These are phyloP conservation scores for Saussurea involucrata DNA, from an alignment of 129 eudicot genomes.

Conservation along the genomic window DNA sequence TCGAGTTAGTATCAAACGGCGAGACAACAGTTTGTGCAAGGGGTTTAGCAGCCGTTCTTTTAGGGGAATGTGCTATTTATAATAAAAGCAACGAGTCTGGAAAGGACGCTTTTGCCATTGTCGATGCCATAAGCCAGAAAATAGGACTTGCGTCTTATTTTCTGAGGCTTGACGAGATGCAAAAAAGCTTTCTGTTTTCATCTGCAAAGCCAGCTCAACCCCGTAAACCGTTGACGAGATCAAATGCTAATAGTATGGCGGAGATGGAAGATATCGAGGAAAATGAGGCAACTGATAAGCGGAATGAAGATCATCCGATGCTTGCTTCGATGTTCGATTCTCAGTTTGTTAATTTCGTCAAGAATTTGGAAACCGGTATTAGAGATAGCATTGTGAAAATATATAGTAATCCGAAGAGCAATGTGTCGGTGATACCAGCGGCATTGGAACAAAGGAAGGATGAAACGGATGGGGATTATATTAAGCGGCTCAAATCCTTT, in stretches of 20 bases:
- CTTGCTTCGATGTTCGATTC: slow-evolving; percentile 68
- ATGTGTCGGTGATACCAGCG: slow-evolving; percentile 89
- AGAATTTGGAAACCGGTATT: slow-evolving; percentile 55
- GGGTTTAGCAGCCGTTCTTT: slow-evolving; percentile 79
- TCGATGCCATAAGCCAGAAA: slow-evolving; percentile 84
- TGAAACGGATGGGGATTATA: slow-evolving; percentile 68
- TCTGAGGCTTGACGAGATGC: slow-evolving; percentile 80
- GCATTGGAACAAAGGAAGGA: slow-evolving; percentile 67
- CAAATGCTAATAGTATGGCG: slow-evolving; percentile 79
- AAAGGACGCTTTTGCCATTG: slow-evolving; percentile 73
- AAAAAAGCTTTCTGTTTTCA: slow-evolving; percentile 64
- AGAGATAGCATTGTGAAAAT: slow-evolving; percentile 67
- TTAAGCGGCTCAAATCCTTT: slow-evolving; percentile 64
- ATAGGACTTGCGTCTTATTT: slow-evolving; percentile 75
- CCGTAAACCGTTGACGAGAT: slow-evolving; percentile 70
- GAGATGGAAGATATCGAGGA: slow-evolving; percentile 79
- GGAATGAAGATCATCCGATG: slow-evolving; percentile 66
- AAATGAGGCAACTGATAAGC: slow-evolving; percentile 38
- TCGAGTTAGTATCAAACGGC: slow-evolving; percentile 63
- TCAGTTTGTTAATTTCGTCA: slow-evolving; percentile 53
- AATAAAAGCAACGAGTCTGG: slow-evolving; percentile 49
- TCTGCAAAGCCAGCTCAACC: slow-evolving; percentile 54
- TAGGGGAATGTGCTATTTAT: slow-evolving; percentile 77
- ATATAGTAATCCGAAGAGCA: slow-evolving; percentile 80
- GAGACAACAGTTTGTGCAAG: slow-evolving; percentile 56